Evolutionary conservation across 2,329 filamentous ascomycete genomes (phyloP).

Genomic region (Drechslera avenae): DNA sequence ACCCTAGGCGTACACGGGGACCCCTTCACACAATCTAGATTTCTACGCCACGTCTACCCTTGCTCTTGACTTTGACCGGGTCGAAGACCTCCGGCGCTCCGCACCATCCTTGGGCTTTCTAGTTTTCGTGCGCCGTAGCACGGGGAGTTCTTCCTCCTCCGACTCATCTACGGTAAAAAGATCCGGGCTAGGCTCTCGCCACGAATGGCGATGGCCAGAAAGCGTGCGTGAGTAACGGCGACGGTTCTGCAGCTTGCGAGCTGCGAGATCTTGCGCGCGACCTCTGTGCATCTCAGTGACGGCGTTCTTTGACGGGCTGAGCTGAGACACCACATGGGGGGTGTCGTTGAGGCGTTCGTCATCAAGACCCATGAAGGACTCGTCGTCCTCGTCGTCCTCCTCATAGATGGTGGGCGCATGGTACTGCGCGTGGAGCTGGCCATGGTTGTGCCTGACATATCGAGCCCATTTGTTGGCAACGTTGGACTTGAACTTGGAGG

Average conservation of each 20-base stretch:
- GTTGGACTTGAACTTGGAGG: slow-evolving; percentile 47
- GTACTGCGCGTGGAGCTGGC: slow-evolving; percentile 40
- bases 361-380: slow-evolving; percentile 46
- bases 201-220: slow-evolving; percentile 49
- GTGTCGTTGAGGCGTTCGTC: slow-evolving; percentile 41
- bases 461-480: slow-evolving; percentile 50
- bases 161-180: slow-evolving; percentile 52
- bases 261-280: slow-evolving; percentile 44
- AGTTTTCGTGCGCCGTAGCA: slow-evolving; percentile 33
- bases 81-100: slow-evolving; percentile 43
- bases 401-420: slow-evolving; percentile 35
- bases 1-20: slow-evolving; percentile 8
- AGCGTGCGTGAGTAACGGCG: slow-evolving; percentile 44
- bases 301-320: slow-evolving; percentile 34
- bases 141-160: slow-evolving; percentile 41
- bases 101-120: slow-evolving; percentile 44
- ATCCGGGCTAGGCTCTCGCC: slow-evolving; percentile 49
- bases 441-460: slow-evolving; percentile 47
- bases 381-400: slow-evolving; percentile 46
- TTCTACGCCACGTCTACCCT: slow-evolving; percentile 35
- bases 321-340: slow-evolving; percentile 37
- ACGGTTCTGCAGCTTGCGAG: slow-evolving; percentile 37
- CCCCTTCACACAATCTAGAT: slow-evolving; percentile 37
- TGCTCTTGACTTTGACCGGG: slow-evolving; percentile 34
- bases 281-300: slow-evolving; percentile 44